Evolutionary conservation across 257 asterid species (phyloP), one percentile per base, ranked within the genome.

Genomic region (Solanum sitiens): DNA sequence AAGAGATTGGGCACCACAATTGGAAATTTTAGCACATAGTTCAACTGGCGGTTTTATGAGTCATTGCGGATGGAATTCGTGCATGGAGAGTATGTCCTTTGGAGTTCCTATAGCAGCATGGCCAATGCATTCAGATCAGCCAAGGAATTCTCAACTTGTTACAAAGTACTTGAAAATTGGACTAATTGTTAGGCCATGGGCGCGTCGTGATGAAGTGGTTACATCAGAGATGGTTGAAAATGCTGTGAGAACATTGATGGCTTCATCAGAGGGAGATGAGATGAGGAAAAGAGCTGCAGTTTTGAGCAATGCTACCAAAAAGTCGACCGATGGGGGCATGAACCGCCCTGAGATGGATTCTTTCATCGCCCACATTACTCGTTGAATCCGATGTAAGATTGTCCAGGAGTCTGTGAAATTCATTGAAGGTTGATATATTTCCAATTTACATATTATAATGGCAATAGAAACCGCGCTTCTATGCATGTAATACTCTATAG

Each of bases 91-190:
- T 18, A 92, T 94, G 5, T 91, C 94, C 1, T 89, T 91, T 92
- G 94, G 96, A 10, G 93, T 92, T 8, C 93, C 96, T 4, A 90
- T 93, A 45, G 94, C 93, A 32, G 94, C 94, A 6, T 94, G 96
- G 96, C 93, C 96, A 21, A 92, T 94, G 94, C 95, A 93, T 61
- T 94, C 94, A 25, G 95, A 94, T 47, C 96, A 94, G 86, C 95
- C 96, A 2, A 87, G 95, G 30, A 93, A 94, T 71, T 88, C 94
- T 14, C 88, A 87, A 8, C 61, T 94, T 61, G 25, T 93, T 3
- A 89, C 95, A 2, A 70, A 86, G n/a, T 89, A 91, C 15, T 67
- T 94, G 87, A 86, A 80, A 39, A 88, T 92, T 30, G 95, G 95
- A 1, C 18, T 94, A 3, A 89, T 67, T 4, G 94, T 93, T 3